Evolutionary conservation across 495 filamentous ascomycete species (phyloP).

Genomic region (Copromyces sp.): DNA sequence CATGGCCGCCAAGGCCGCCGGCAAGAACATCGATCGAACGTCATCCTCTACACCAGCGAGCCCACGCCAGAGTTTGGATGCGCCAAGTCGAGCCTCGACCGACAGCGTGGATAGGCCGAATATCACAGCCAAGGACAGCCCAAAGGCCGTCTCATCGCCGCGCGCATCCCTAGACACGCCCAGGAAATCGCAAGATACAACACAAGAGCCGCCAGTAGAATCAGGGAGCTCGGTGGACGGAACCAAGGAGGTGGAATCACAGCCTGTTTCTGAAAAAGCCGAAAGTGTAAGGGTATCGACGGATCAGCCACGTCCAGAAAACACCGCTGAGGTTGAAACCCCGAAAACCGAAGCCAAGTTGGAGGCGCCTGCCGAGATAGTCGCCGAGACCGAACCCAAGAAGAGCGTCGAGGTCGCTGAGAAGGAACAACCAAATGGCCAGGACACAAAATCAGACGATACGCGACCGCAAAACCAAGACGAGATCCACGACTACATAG

Average conservation of each 20-base stretch:
- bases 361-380: not conserved
- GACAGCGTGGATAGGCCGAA: conserved; percentile 16
- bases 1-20: conserved; percentile 35
- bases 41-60: conserved; percentile 19
- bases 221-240: not conserved
- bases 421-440: conserved; percentile 13
- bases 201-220: not conserved
- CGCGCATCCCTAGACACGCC: conserved; percentile 15
- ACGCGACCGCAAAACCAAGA: conserved; percentile 59
- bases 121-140: conserved; percentile 6
- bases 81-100: conserved; percentile 17
- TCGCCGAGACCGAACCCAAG: not conserved
- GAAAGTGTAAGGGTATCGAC: not conserved
- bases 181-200: conserved; percentile 9
- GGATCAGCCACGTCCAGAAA: conserved; percentile 3
- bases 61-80: conserved; percentile 26
- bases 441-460: conserved; percentile 48
- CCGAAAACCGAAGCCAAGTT: not conserved
- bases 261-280: not conserved
- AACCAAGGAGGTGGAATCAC: not conserved
- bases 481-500: conserved; percentile 71
- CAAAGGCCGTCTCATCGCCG: conserved; percentile 5
- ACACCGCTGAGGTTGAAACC: not conserved
- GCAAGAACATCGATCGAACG: conserved; percentile 4
- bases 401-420: not conserved